Percentiles rank a stretch among this genome's conserved stretches.
Evolutionary conservation across 352 stramenopile genomes (phyloP).

Genomic region (Thraustotheca clavata): DNA sequence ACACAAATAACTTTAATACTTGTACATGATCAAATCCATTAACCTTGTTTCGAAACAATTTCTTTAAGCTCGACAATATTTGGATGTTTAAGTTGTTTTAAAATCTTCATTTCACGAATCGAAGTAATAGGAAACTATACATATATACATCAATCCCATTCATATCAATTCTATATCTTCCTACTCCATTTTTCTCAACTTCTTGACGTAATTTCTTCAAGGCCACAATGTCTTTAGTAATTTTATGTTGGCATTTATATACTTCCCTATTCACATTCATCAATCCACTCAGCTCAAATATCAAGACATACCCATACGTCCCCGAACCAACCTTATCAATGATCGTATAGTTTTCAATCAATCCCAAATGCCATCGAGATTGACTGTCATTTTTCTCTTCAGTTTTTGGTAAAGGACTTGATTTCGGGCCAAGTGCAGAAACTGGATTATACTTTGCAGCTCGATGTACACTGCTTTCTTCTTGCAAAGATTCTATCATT

Average conservation of each 20-base stretch:
- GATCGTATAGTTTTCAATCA: constrained; percentile 83
- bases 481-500: constrained; percentile 1
- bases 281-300: not conserved
- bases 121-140: constrained; percentile 91
- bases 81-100: constrained; percentile 91
- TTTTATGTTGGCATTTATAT: constrained; percentile 83
- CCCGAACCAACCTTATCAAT: constrained; percentile 83
- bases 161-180: not conserved
- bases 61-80: constrained; percentile 95
- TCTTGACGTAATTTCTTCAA: constrained; percentile 79
- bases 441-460: constrained; percentile 1
- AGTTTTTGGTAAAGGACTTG: not conserved
- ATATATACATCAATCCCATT: not conserved
- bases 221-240: constrained; percentile 80
- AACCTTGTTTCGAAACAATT: constrained; percentile 81
- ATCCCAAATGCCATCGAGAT: constrained; percentile 67
- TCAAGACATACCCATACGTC: constrained; percentile 66
- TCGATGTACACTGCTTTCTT: not conserved
- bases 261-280: constrained; percentile 47
- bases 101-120: constrained; percentile 97
- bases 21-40: not conserved
- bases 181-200: constrained; percentile 80
- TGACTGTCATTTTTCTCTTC: not conserved
- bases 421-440: not conserved
- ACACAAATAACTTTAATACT: not conserved